Evolutionary conservation across 148 eudicot genomes (phyloP).

Genomic region (Chenopodium formosanum): DNA sequence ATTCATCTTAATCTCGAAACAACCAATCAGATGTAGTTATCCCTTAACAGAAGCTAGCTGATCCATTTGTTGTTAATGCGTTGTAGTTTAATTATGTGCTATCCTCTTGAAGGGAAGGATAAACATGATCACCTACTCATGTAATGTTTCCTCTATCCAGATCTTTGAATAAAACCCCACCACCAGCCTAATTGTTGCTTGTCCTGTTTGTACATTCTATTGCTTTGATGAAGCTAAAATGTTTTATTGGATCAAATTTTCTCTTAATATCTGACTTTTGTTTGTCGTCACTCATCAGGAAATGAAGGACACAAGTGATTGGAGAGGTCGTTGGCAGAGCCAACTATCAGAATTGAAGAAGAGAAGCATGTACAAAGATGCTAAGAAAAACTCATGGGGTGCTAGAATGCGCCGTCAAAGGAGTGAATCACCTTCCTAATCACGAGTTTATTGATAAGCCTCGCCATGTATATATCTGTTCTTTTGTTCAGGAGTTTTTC

Average conservation of each 20-base stretch:
- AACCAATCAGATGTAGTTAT: not conserved
- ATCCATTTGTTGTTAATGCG: too few species aligned
- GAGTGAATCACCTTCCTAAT: slow-evolving; percentile 31
- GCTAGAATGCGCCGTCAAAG: slow-evolving; percentile 75
- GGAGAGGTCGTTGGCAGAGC: slow-evolving; percentile 78
- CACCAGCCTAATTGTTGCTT: not conserved
- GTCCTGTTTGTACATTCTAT: not conserved
- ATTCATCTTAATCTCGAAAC: not conserved
- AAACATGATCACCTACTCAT: not conserved
- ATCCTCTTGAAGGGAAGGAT: slow-evolving; percentile 2
- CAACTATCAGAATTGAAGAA: slow-evolving; percentile 68
- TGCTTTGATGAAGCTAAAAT: not conserved
- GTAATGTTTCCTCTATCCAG: not conserved
- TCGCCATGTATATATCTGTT: not conserved
- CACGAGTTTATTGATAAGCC: not conserved
- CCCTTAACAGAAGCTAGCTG: not conserved
- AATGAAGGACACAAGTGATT: slow-evolving; percentile 61
- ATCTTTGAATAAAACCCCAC: slow-evolving; percentile 7
- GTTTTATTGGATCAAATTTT: not conserved
- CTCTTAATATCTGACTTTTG: not conserved
- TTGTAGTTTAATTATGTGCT: not conserved
- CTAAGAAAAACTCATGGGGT: slow-evolving; percentile 62
- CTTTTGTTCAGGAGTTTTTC: not conserved
- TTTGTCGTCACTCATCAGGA: slow-evolving; percentile 20
- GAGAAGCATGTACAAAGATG: slow-evolving; percentile 61